phyloP scores from a whole-genome alignment of 2,329 filamentous ascomycete species.

The Hypoxylon sp. region DNA sequence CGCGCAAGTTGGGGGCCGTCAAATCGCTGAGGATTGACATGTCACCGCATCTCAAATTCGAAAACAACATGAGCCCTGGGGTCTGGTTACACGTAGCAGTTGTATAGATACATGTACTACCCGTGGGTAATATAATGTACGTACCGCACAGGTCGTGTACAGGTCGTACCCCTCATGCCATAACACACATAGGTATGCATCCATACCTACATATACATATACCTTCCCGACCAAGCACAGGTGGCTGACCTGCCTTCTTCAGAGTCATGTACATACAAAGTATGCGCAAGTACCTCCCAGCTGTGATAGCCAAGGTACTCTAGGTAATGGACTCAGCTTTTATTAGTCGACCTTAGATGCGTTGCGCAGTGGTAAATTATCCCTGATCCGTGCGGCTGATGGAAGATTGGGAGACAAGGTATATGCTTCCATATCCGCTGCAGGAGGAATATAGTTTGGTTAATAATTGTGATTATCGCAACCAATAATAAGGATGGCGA shows the following conservation, averaged over 20 bases:
- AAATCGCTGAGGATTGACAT: slow-evolving; percentile 29
- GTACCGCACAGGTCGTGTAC: slow-evolving; percentile 7
- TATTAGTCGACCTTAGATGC: slow-evolving; percentile 21
- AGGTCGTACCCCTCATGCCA: slow-evolving; percentile 33
- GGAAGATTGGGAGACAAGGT: slow-evolving; percentile 17
- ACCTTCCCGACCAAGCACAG: slow-evolving; percentile 36
- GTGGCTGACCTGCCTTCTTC: slow-evolving; percentile 33
- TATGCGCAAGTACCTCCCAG: slow-evolving; percentile 6
- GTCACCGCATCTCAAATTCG: slow-evolving; percentile 30
- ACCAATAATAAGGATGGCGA: slow-evolving; percentile 42
- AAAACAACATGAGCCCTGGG: slow-evolving; percentile 10
- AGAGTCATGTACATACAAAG: slow-evolving; percentile 17
- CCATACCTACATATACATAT: neutral
- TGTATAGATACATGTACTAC: neutral
- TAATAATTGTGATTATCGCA: slow-evolving; percentile 36
- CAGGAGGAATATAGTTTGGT: slow-evolving; percentile 17
- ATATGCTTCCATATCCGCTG: slow-evolving; percentile 17
- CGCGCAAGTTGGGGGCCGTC: slow-evolving; percentile 32
- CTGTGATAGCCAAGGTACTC: neutral
- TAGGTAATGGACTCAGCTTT: slow-evolving; percentile 13
- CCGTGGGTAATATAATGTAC: slow-evolving; percentile 8
- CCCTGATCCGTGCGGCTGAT: slow-evolving; percentile 42
- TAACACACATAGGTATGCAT: neutral
- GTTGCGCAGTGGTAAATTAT: slow-evolving; percentile 15
- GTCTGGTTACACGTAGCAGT: neutral